phyloP scores from a whole-genome alignment of 805 yeast genomes.

The Crinitomyces ghanaensis region DNA sequence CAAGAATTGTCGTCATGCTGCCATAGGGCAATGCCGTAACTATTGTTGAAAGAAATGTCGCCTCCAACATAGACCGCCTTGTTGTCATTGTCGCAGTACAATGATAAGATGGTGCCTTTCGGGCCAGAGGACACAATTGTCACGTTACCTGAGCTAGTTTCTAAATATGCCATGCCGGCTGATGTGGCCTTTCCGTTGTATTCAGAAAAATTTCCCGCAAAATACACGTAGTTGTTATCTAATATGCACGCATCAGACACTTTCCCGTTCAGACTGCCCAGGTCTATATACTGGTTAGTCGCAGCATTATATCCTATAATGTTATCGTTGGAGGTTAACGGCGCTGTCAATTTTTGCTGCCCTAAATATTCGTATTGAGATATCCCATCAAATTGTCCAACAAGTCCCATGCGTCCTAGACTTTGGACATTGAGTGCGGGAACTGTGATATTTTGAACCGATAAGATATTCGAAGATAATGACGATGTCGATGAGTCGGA shows the following conservation, averaged over 20 bases:
- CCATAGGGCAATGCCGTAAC: constrained; percentile 53
- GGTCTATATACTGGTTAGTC: constrained; percentile 11
- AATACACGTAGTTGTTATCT: constrained; percentile 13
- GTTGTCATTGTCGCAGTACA: constrained; percentile 36
- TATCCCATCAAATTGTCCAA: constrained; percentile 31
- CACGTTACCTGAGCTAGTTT: constrained; percentile 18
- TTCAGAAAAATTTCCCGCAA: constrained; percentile 24
- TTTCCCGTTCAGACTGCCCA: constrained; percentile 13
- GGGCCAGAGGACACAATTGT: constrained; percentile 14
- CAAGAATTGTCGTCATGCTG: constrained; percentile 35
- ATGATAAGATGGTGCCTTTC: constrained; percentile 33
- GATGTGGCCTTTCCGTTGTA: constrained; percentile 13
- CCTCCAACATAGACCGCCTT: constrained; percentile 72
- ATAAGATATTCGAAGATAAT: neutral
- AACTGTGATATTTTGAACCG: constrained; percentile 13
- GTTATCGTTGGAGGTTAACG: constrained; percentile 9
- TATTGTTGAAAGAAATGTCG: constrained; percentile 39
- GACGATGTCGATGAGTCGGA: neutral
- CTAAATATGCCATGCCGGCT: constrained; percentile 18
- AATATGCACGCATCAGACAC: constrained; percentile 16
- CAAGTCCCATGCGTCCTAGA: constrained; percentile 23
- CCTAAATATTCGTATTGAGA: constrained; percentile 28
- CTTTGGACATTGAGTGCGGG: constrained; percentile 16
- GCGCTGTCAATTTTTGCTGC: constrained; percentile 22
- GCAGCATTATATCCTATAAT: constrained; percentile 16